These are phyloP conservation scores for Panus rudis DNA, from an alignment of 768 basidiomycete genomes.

Conservation along the genomic window DNA sequence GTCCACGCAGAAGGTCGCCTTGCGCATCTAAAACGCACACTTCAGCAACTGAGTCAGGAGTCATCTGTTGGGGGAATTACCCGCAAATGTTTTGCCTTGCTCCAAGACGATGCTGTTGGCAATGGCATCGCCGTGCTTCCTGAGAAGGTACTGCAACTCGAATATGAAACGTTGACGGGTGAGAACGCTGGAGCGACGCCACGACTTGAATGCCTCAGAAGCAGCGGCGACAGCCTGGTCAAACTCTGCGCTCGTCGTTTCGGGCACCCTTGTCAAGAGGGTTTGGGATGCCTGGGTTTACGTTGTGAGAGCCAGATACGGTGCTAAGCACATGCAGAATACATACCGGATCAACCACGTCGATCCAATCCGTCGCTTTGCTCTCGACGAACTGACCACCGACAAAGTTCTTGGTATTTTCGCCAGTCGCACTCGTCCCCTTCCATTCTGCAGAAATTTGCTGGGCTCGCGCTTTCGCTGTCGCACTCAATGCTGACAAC, in stretches of 20 bases:
- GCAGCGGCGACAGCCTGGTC: constrained; percentile 79
- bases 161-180: constrained; percentile 83
- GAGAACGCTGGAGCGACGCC: constrained; percentile 82
- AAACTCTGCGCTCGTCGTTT: constrained; percentile 79
- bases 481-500: constrained; percentile 42
- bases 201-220: constrained; percentile 77
- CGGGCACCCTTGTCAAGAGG: constrained; percentile 80
- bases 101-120: constrained; percentile 88
- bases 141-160: constrained; percentile 89
- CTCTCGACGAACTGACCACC: constrained; percentile 87
- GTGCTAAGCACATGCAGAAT: neutral
- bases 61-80: constrained; percentile 30
- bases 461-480: constrained; percentile 58
- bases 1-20: constrained; percentile 87
- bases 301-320: neutral
- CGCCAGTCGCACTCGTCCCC: constrained; percentile 83
- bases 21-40: constrained; percentile 62
- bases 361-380: constrained; percentile 71
- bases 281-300: constrained; percentile 76
- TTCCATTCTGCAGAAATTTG: constrained; percentile 72
- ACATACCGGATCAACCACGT: constrained; percentile 84
- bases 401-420: constrained; percentile 86
- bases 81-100: constrained; percentile 90
- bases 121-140: constrained; percentile 79
- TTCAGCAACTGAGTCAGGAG: neutral